Evolutionary conservation across 176 grass and related monocot species (phyloP).

Genomic region (Carex parvula): DNA sequence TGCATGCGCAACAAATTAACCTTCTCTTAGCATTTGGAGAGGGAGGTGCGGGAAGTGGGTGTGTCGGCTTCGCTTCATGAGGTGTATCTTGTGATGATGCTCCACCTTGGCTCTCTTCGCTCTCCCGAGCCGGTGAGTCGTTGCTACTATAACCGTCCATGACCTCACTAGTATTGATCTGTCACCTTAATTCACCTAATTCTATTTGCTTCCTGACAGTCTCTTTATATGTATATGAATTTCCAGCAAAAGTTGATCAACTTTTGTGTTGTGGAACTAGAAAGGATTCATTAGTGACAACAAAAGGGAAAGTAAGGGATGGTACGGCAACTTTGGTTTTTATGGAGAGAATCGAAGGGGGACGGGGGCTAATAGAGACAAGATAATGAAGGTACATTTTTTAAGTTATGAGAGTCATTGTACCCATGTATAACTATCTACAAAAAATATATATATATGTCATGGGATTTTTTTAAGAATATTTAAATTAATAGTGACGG

Average conservation of each 20-base stretch:
- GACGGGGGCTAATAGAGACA: slow-evolving; percentile 4
- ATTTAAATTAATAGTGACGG: slow-evolving; percentile 11
- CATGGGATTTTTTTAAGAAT: neutral
- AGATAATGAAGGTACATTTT: slow-evolving; percentile 4
- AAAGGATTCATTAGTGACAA: slow-evolving; percentile 10
- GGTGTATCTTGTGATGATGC: slow-evolving; percentile 28
- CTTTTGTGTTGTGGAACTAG: slow-evolving; percentile 22
- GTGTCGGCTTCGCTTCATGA: neutral
- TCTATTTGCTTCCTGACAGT: neutral
- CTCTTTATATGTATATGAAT: neutral
- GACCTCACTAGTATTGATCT: neutral
- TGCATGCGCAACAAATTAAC: neutral
- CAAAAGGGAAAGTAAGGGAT: slow-evolving; percentile 20
- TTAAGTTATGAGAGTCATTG: slow-evolving; percentile 26
- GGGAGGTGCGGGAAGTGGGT: slow-evolving; percentile 13
- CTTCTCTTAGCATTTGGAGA: slow-evolving; percentile 35
- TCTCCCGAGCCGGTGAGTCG: slow-evolving; percentile 30
- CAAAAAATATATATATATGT: neutral
- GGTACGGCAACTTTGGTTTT: slow-evolving; percentile 23
- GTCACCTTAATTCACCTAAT: neutral
- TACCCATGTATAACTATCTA: slow-evolving; percentile 29
- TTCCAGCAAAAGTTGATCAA: slow-evolving; percentile 8
- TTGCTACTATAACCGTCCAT: slow-evolving; percentile 65
- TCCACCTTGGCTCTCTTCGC: neutral
- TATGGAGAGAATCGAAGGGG: slow-evolving; percentile 1